Evolutionary conservation across 129 eudicot species (phyloP).

Genomic region (Tagetes patula): DNA sequence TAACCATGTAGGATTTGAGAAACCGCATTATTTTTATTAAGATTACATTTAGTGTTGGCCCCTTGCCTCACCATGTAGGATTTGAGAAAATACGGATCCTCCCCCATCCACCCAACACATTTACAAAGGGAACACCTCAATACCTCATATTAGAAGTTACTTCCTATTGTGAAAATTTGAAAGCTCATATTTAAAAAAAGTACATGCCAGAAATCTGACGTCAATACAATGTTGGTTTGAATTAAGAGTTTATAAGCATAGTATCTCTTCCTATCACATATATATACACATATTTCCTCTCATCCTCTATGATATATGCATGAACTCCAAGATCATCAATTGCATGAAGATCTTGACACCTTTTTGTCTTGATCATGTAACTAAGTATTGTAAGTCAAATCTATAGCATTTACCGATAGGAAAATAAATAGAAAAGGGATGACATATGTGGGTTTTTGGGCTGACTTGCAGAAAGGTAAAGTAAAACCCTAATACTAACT

Average conservation of each 20-base stretch:
- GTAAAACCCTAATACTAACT: neutral
- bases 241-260: neutral
- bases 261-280: neutral
- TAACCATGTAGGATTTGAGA: too few species aligned
- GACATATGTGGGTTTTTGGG: neutral
- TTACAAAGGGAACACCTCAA: neutral
- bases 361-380: neutral
- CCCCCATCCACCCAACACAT: neutral
- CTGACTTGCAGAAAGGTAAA: neutral
- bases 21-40: too few species aligned
- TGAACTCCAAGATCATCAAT: neutral
- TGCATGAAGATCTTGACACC: conserved; percentile 1
- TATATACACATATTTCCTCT: neutral
- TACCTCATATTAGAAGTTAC: neutral
- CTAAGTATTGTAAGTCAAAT: neutral
- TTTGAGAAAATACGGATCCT: neutral
- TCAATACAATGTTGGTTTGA: neutral
- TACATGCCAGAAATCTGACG: neutral
- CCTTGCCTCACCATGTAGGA: too few species aligned
- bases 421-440: neutral
- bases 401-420: neutral
- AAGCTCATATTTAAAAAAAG: neutral
- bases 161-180: neutral
- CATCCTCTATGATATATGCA: neutral
- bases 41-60: too few species aligned